A percentile compares a stretch with the other conserved stretches of the same genome.
Conservation (phyloP, 2,329 filamentous ascomycete genomes). For the Epichloe uncinata region DNA sequence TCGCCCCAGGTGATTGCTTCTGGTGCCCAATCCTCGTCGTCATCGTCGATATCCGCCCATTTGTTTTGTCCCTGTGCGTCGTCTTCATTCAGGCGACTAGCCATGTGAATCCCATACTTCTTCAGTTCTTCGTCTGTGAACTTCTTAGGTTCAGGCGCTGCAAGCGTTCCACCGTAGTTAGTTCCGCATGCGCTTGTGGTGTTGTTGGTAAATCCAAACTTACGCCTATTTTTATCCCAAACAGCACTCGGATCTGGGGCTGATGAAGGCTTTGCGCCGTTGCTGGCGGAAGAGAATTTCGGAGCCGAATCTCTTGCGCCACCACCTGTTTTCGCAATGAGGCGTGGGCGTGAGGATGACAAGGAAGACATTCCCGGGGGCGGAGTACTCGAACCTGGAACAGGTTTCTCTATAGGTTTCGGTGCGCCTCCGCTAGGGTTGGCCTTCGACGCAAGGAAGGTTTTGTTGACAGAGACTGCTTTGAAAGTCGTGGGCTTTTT, state of each 20-base stretch:
- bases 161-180: conserved; percentile 33
- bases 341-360: conserved; percentile 49
- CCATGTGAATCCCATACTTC: conserved; percentile 77
- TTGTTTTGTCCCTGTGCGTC: conserved; percentile 64
- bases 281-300: conserved; percentile 29
- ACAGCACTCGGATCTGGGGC: conserved; percentile 62
- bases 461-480: conserved; percentile 74
- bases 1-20: conserved; percentile 82
- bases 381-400: conserved; percentile 32
- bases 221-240: conserved; percentile 84
- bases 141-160: conserved; percentile 61
- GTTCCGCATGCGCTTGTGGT: conserved; percentile 4
- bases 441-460: conserved; percentile 63
- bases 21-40: conserved; percentile 77
- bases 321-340: conserved; percentile 62
- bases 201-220: conserved; percentile 19
- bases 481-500: conserved; percentile 78
- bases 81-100: conserved; percentile 63
- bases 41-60: conserved; percentile 83
- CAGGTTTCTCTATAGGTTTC: conserved; percentile 39
- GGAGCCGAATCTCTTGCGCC: conserved; percentile 40
- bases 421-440: conserved; percentile 28
- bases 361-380: conserved; percentile 33
- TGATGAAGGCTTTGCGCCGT: conserved; percentile 43
- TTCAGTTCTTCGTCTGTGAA: conserved; percentile 79